Conservation (phyloP, 257 asterid genomes). For the Thymus quinquecostatus region DNA sequence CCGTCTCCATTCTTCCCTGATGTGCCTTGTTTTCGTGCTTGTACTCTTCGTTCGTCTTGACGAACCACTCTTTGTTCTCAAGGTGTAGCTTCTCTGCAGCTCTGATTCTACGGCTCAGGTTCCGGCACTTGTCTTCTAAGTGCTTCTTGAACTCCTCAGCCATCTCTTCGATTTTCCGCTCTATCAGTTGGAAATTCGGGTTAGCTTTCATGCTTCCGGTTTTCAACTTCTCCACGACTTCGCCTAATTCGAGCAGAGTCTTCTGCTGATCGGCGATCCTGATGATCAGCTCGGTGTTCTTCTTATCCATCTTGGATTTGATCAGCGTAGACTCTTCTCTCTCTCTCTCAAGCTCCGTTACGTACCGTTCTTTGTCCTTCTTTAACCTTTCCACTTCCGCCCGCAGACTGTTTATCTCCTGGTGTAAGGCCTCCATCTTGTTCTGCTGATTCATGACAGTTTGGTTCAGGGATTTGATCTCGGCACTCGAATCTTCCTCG, state of each 20-base stretch:
- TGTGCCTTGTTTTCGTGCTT: constrained; percentile 50
- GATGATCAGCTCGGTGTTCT: constrained; percentile 42
- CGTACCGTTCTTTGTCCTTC: constrained; percentile 14
- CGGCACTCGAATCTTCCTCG: background rate
- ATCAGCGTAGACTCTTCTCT: constrained; percentile 27
- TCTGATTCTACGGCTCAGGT: constrained; percentile 72
- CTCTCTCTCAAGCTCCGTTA: constrained; percentile 33
- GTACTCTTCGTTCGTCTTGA: constrained; percentile 39
- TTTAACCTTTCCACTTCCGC: constrained; percentile 33
- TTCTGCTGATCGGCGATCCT: constrained; percentile 44
- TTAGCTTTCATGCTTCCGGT: constrained; percentile 38
- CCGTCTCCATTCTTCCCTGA: constrained; percentile 32
- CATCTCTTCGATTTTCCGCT: constrained; percentile 64
- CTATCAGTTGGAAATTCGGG: constrained; percentile 46
- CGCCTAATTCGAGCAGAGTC: constrained; percentile 38
- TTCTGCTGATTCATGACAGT: constrained; percentile 6
- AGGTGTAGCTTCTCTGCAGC: constrained; percentile 80
- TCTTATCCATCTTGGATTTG: constrained; percentile 41
- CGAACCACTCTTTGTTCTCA: constrained; percentile 70
- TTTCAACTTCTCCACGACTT: constrained; percentile 29
- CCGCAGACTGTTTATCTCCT: constrained; percentile 35
- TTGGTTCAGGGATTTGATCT: constrained; percentile 7
- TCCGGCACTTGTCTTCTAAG: constrained; percentile 65
- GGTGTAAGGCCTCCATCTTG: constrained; percentile 10
- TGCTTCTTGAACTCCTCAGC: constrained; percentile 61